Conservation (phyloP, 495 filamentous ascomycete genomes). For the Trichoderma asperelloides region DNA sequence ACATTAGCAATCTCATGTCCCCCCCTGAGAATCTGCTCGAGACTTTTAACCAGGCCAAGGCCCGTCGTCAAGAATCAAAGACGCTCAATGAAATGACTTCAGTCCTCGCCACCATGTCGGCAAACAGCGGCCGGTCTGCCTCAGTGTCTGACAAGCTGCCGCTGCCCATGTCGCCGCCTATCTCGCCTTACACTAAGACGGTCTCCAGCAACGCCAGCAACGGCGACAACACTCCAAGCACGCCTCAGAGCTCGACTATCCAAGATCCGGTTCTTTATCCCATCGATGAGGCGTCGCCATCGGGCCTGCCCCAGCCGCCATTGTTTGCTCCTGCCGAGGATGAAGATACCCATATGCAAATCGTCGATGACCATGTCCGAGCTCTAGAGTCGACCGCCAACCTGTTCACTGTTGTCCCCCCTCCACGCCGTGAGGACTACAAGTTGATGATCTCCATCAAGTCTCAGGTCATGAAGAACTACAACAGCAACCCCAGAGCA, state of each 20-base stretch:
- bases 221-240: slow-evolving; percentile 15
- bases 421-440: slow-evolving; percentile 64
- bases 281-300: slow-evolving; percentile 27
- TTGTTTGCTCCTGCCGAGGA: slow-evolving; percentile 43
- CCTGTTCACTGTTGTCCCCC: slow-evolving; percentile 44
- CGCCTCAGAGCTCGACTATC: slow-evolving; percentile 21
- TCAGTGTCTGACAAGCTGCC: slow-evolving; percentile 16
- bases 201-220: not conserved
- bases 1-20: slow-evolving; percentile 60
- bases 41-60: slow-evolving; percentile 35
- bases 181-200: slow-evolving; percentile 53
- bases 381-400: slow-evolving; percentile 47
- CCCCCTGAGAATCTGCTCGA: slow-evolving; percentile 62
- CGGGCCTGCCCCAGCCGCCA: slow-evolving; percentile 36
- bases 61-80: slow-evolving; percentile 8
- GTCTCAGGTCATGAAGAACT: slow-evolving; percentile 52
- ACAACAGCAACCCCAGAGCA: slow-evolving; percentile 45
- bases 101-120: not conserved
- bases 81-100: slow-evolving; percentile 22
- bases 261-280: slow-evolving; percentile 58
- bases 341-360: slow-evolving; percentile 31
- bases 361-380: slow-evolving; percentile 59
- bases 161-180: slow-evolving; percentile 57
- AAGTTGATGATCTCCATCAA: slow-evolving; percentile 56
- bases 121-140: slow-evolving; percentile 9